Evolutionary conservation across 495 filamentous ascomycete genomes (phyloP).

Genomic region (Penicillium nucicola): DNA sequence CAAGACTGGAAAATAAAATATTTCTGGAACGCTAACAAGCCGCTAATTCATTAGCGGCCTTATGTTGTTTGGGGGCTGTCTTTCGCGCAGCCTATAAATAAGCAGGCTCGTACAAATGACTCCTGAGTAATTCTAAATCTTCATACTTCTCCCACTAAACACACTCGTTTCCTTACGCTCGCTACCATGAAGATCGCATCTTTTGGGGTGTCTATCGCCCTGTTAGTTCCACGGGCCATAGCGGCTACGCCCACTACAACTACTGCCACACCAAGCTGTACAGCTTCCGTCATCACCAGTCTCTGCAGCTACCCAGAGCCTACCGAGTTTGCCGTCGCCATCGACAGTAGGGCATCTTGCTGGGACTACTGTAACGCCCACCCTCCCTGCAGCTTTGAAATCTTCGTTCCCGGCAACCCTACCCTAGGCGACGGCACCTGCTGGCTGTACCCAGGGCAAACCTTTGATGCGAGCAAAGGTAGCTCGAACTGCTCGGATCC

Average conservation of each 20-base stretch:
- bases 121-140: too few relatives aligned
- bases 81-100: too few relatives aligned
- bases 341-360: conserved; percentile 13
- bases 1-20: too few relatives aligned
- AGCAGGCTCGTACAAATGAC: too few relatives aligned
- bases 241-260: conserved; percentile 20
- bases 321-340: conserved; percentile 20
- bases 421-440: conserved; percentile 17
- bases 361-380: conserved; percentile 29
- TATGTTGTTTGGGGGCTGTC: too few relatives aligned
- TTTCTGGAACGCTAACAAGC: too few relatives aligned
- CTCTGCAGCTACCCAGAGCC: conserved; percentile 24
- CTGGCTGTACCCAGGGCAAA: conserved; percentile 28
- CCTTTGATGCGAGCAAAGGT: conserved; percentile 18
- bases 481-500: conserved; percentile 16
- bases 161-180: conserved; percentile 11
- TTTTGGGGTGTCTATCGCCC: conserved; percentile 22
- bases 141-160: too few relatives aligned
- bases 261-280: conserved; percentile 20
- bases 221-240: conserved; percentile 19
- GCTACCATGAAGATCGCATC: conserved; percentile 22
- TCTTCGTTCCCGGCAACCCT: conserved; percentile 24
- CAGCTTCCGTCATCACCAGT: conserved; percentile 19
- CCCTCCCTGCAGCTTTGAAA: conserved; percentile 26
- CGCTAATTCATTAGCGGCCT: too few relatives aligned